These are phyloP conservation scores for Colletotrichum sp. DNA, from an alignment of 2,329 filamentous ascomycete species.

Conservation along the genomic window DNA sequence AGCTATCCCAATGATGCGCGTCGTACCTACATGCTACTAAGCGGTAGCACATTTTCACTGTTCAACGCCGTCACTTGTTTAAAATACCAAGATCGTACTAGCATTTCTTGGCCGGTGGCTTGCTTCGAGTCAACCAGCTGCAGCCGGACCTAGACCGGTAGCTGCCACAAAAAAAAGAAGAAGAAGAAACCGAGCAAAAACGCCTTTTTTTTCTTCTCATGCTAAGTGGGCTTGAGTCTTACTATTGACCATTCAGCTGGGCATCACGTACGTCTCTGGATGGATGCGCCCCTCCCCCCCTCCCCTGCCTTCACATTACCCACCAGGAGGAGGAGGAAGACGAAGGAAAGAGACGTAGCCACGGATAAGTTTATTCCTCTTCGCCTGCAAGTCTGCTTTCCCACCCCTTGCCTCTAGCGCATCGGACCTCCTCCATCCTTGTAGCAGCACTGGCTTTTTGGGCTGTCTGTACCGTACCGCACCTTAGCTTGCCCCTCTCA, in stretches of 20 bases:
- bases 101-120: neutral
- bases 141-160: neutral
- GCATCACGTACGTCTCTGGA: neutral
- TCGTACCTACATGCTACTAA: neutral
- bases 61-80: neutral
- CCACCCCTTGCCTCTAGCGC: neutral
- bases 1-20: neutral
- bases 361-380: neutral
- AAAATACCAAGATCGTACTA: neutral
- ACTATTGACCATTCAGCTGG: neutral
- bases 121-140: neutral
- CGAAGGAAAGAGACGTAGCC: neutral
- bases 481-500: neutral
- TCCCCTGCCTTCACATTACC: neutral
- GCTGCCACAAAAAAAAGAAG: neutral
- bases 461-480: neutral
- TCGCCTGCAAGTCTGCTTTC: neutral
- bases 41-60: neutral
- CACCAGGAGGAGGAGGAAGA: neutral
- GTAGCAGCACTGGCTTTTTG: slow-evolving; percentile 2
- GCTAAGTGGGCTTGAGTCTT: neutral
- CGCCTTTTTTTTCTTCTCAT: neutral
- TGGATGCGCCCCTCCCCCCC: neutral
- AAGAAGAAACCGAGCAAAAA: neutral
- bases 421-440: neutral